phyloP scores from a whole-genome alignment of 768 basidiomycete genomes.

The Leucocoprinus birnbaumii region DNA sequence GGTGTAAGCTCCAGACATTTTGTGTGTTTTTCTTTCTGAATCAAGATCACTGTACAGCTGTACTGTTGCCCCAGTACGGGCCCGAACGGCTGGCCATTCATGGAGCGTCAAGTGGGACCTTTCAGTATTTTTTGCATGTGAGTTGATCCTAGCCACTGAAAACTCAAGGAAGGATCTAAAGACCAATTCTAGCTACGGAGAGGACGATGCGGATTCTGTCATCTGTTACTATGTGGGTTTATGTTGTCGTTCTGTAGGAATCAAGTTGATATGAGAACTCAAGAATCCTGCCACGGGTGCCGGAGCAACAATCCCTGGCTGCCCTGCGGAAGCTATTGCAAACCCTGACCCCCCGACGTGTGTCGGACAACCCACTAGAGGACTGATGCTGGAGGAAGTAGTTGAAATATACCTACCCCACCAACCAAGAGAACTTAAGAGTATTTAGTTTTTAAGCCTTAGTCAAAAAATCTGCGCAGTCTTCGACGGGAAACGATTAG shows the following conservation, averaged over 20 bases:
- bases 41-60: neutral
- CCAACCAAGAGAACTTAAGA: no score
- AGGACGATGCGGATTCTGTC: neutral
- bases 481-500: no score
- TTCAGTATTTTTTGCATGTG: constrained; percentile 13
- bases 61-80: constrained; percentile 12
- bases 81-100: constrained; percentile 4
- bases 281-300: constrained; percentile 4
- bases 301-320: constrained; percentile 12
- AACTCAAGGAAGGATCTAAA: no score
- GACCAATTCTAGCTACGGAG: no score
- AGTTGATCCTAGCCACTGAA: no score
- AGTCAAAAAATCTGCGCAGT: no score
- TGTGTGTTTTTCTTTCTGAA: neutral
- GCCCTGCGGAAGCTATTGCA: constrained; percentile 3
- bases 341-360: constrained; percentile 11
- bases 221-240: constrained; percentile 2
- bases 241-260: no score
- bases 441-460: no score
- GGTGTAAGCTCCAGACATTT: neutral
- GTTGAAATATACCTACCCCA: no score
- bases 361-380: constrained; percentile 1
- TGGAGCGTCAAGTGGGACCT: constrained; percentile 9
- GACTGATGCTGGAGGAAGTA: no score
- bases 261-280: no score